Percentiles rank a stretch among this genome's conserved stretches.
These are phyloP conservation scores for Neoboletus brunneissimus DNA, from an alignment of 768 basidiomycete species.

Conservation along the genomic window DNA sequence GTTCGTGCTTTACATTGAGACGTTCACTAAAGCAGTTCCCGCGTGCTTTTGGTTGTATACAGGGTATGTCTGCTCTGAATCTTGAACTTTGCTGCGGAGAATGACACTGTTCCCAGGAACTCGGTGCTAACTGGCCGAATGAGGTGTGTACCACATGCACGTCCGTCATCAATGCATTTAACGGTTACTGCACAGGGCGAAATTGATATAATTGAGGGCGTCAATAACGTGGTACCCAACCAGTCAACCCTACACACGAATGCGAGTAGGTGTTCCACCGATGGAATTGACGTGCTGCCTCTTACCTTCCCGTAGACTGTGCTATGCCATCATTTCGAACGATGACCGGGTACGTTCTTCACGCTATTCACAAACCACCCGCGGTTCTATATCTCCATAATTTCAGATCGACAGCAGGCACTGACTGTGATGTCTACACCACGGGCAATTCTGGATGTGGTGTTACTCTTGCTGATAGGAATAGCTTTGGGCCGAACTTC, in stretches of 20 bases:
- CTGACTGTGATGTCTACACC: slow-evolving; percentile 26
- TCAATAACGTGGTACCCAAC: slow-evolving; percentile 30
- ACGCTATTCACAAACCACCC: background rate
- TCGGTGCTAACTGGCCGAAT: slow-evolving; percentile 27
- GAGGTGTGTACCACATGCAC: slow-evolving; percentile 5
- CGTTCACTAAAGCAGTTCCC: background rate
- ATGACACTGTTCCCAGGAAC: slow-evolving; percentile 21
- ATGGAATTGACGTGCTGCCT: no score
- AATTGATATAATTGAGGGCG: slow-evolving; percentile 35
- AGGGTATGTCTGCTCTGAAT: slow-evolving; percentile 22
- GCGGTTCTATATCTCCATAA: background rate
- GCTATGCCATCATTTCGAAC: slow-evolving; percentile 25
- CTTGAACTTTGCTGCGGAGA: background rate
- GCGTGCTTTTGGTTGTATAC: background rate
- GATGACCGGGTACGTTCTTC: slow-evolving; percentile 32
- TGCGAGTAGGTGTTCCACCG: slow-evolving; percentile 11
- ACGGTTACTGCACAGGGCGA: slow-evolving; percentile 20
- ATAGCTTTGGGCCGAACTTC: slow-evolving; percentile 37
- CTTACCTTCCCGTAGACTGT: slow-evolving; percentile 23
- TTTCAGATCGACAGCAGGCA: slow-evolving; percentile 13
- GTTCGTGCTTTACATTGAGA: slow-evolving; percentile 1
- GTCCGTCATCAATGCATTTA: background rate
- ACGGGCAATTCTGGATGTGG: slow-evolving; percentile 34
- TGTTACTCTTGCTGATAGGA: slow-evolving; percentile 22
- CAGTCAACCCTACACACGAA: slow-evolving; percentile 31